These are phyloP conservation scores for Epichloe typhina DNA, from an alignment of 2,329 filamentous ascomycete species.

Conservation along the genomic window DNA sequence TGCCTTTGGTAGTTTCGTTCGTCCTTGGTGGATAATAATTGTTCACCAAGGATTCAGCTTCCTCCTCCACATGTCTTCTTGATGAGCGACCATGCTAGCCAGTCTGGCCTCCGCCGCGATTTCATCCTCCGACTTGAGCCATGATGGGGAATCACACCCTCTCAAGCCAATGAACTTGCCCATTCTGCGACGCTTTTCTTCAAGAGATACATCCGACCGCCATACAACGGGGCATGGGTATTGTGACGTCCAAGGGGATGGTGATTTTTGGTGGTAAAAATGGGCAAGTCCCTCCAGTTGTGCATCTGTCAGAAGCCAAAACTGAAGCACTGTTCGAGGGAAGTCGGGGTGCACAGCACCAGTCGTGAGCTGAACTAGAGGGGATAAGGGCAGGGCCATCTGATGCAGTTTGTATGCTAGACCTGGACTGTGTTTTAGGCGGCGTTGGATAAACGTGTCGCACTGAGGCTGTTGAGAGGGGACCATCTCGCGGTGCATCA, in stretches of 20 bases:
- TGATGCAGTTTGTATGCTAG: constrained; percentile 50
- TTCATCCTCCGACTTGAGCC: constrained; percentile 32
- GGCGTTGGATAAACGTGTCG: constrained; percentile 15
- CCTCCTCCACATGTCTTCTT: constrained; percentile 34
- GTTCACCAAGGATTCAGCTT: constrained; percentile 26
- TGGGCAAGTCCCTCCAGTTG: constrained; percentile 57
- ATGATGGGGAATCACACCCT: constrained; percentile 32
- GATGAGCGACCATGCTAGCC: constrained; percentile 18
- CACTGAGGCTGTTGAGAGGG: constrained; percentile 18
- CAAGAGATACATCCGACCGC: constrained; percentile 36
- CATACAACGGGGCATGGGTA: constrained; percentile 61
- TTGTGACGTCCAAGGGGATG: constrained; percentile 36
- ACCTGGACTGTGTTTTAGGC: constrained; percentile 31
- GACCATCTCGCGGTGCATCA: constrained; percentile 20
- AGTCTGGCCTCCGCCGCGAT: constrained; percentile 30
- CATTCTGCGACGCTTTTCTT: constrained; percentile 60
- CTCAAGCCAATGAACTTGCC: constrained; percentile 61
- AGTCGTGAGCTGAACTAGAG: constrained; percentile 50
- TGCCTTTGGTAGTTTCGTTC: too few relatives aligned
- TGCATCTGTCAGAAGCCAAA: constrained; percentile 59
- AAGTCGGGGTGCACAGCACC: constrained; percentile 52
- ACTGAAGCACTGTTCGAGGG: constrained; percentile 52
- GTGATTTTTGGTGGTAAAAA: constrained; percentile 60
- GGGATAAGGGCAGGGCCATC: constrained; percentile 52
- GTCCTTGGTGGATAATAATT: too few relatives aligned